phyloP scores from a whole-genome alignment of 148 eudicot genomes.

The Chenopodium berlandieri region DNA sequence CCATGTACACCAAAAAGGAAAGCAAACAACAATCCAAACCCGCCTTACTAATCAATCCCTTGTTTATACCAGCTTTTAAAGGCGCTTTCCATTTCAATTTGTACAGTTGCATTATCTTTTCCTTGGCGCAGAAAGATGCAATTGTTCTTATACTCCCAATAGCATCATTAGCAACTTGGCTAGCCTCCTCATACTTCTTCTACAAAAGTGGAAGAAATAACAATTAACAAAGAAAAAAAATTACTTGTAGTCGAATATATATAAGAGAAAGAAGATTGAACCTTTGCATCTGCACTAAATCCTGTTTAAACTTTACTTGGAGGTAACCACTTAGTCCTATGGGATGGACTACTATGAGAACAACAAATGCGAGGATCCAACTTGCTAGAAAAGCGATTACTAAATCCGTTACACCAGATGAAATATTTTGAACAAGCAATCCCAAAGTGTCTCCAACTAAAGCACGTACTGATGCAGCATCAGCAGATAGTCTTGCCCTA shows the following conservation, averaged over 20 bases:
- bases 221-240: neutral
- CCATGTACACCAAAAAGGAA: conserved; percentile 46
- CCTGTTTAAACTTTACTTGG: conserved; percentile 59
- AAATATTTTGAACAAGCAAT: conserved; percentile 57
- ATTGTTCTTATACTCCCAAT: conserved; percentile 77
- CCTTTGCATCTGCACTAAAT: conserved; percentile 89
- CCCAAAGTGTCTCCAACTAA: conserved; percentile 79
- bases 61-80: conserved; percentile 41
- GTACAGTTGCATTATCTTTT: conserved; percentile 55
- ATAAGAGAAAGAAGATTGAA: conserved; percentile 15
- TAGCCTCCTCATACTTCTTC: conserved; percentile 58
- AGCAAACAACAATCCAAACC: conserved; percentile 50
- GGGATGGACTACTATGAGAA: conserved; percentile 63
- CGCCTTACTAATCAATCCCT: conserved; percentile 51
- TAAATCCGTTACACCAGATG: conserved; percentile 57
- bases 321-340: conserved; percentile 54
- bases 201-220: conserved; percentile 25
- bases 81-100: conserved; percentile 55
- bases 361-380: conserved; percentile 69
- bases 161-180: conserved; percentile 82
- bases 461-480: conserved; percentile 70
- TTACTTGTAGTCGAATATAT: neutral
- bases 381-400: conserved; percentile 62
- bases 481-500: conserved; percentile 69
- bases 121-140: conserved; percentile 73